Evolutionary conservation across 495 filamentous ascomycete species (phyloP).

Genomic region (Lasiosphaeris hirsuta): DNA sequence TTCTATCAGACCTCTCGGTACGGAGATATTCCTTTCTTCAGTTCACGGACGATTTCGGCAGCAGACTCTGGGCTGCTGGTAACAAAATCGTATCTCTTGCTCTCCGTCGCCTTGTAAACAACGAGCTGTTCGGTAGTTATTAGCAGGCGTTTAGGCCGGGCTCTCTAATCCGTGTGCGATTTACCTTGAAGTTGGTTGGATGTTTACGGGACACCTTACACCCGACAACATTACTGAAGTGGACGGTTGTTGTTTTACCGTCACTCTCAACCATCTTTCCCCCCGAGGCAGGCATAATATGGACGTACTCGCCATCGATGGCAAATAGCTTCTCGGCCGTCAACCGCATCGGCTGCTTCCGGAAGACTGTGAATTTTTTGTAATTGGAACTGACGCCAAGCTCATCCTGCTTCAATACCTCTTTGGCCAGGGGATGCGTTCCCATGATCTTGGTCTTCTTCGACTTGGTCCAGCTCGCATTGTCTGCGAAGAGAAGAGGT

Average conservation of each 20-base stretch:
- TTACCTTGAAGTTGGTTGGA: slow-evolving; percentile 83
- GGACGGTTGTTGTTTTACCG: slow-evolving; percentile 83
- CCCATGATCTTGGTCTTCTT: slow-evolving; percentile 64
- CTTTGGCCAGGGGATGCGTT: slow-evolving; percentile 74
- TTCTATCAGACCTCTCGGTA: slow-evolving; percentile 39
- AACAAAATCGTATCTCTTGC: slow-evolving; percentile 96
- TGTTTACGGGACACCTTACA: slow-evolving; percentile 90
- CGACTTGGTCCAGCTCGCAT: slow-evolving; percentile 54
- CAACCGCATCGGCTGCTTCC: slow-evolving; percentile 93
- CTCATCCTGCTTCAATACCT: slow-evolving; percentile 62
- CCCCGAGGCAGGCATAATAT: slow-evolving; percentile 74
- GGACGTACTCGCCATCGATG: slow-evolving; percentile 93
- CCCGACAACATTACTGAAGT: slow-evolving; percentile 88
- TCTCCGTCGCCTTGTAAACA: slow-evolving; percentile 77
- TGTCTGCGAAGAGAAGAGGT: slow-evolving; percentile 62
- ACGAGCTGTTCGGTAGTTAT: slow-evolving; percentile 49
- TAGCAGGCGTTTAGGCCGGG: slow-evolving; percentile 9
- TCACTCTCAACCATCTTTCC: slow-evolving; percentile 58
- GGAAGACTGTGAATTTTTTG: slow-evolving; percentile 84
- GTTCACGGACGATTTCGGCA: slow-evolving; percentile 83
- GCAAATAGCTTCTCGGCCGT: slow-evolving; percentile 78
- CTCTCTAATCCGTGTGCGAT: not conserved
- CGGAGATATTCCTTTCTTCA: slow-evolving; percentile 66
- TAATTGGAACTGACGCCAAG: slow-evolving; percentile 61
- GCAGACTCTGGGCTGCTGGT: slow-evolving; percentile 74